phyloP scores from a whole-genome alignment of 1,139 yeast genomes.

The Sugiyamaella grinbergsii region DNA sequence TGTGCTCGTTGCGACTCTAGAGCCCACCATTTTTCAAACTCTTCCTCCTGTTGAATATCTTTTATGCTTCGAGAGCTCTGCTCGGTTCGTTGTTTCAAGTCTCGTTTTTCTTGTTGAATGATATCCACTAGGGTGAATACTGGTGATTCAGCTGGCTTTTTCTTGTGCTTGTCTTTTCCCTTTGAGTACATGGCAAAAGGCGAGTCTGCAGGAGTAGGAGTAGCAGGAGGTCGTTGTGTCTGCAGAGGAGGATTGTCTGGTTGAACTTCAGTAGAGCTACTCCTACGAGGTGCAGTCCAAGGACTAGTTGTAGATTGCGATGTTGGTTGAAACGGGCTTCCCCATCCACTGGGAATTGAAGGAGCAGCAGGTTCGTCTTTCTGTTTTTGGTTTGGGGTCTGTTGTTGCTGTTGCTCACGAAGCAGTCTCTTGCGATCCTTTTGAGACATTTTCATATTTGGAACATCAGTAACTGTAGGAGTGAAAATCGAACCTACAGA shows the following conservation, averaged over 20 bases:
- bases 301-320: slow-evolving; percentile 8
- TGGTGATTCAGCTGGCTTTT: slow-evolving; percentile 14
- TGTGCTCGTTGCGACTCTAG: slow-evolving; percentile 49
- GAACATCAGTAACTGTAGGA: slow-evolving; percentile 20
- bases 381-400: slow-evolving; percentile 9
- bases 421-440: slow-evolving; percentile 52
- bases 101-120: slow-evolving; percentile 53
- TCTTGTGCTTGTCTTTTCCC: slow-evolving; percentile 17
- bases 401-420: slow-evolving; percentile 25
- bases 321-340: slow-evolving; percentile 7
- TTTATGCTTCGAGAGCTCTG: slow-evolving; percentile 51
- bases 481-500: slow-evolving; percentile 10
- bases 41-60: slow-evolving; percentile 78
- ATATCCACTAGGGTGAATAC: slow-evolving; percentile 42
- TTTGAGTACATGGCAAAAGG: slow-evolving; percentile 26
- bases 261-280: background rate
- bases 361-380: background rate
- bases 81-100: slow-evolving; percentile 45
- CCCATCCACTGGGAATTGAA: slow-evolving; percentile 9
- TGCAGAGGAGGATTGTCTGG: background rate
- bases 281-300: slow-evolving; percentile 9
- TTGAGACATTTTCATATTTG: slow-evolving; percentile 47
- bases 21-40: slow-evolving; percentile 82
- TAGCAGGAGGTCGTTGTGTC: background rate
- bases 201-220: slow-evolving; percentile 10